phyloP scores from a whole-genome alignment of 2,329 filamentous ascomycete species.

The Gnomoniopsis smithogilvyi region DNA sequence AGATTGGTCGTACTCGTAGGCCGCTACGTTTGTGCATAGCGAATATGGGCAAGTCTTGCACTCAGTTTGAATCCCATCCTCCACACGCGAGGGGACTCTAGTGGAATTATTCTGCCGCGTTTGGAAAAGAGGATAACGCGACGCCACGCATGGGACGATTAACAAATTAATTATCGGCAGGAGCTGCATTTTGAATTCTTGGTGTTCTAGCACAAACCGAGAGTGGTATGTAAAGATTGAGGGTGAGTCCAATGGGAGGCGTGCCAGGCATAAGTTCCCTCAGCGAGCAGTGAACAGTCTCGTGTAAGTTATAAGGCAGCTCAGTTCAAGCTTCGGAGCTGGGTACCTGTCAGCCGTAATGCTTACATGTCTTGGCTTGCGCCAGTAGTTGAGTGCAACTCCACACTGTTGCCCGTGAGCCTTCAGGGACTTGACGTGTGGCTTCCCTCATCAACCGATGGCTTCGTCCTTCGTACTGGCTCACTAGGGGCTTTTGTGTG shows the following conservation, averaged over 20 bases:
- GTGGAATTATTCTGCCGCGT: slow-evolving; percentile 5
- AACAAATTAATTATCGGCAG: neutral
- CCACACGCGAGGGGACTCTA: slow-evolving; percentile 6
- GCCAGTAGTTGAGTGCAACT: too few species aligned
- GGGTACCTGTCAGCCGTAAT: too few species aligned
- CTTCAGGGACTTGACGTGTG: neutral
- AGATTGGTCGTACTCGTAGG: neutral
- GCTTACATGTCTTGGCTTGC: too few species aligned
- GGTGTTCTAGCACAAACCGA: neutral
- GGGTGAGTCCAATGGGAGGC: neutral
- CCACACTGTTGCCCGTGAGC: too few species aligned
- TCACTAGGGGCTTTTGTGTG: neutral
- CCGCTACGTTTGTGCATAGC: slow-evolving; percentile 12
- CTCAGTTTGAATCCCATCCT: slow-evolving; percentile 14
- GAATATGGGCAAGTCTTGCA: slow-evolving; percentile 17
- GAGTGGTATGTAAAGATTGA: neutral
- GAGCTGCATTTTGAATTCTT: neutral
- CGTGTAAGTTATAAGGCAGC: too few species aligned
- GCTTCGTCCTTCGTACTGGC: neutral
- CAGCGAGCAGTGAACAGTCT: slow-evolving; percentile 4
- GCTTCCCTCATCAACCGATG: neutral
- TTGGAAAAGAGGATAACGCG: neutral
- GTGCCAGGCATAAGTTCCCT: neutral
- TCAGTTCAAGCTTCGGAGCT: too few species aligned
- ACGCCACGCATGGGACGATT: neutral